Evolutionary conservation across 768 basidiomycete species (phyloP), one percentile per base, ranked within the genome.

Genomic region (Neoboletus subvelutipes): DNA sequence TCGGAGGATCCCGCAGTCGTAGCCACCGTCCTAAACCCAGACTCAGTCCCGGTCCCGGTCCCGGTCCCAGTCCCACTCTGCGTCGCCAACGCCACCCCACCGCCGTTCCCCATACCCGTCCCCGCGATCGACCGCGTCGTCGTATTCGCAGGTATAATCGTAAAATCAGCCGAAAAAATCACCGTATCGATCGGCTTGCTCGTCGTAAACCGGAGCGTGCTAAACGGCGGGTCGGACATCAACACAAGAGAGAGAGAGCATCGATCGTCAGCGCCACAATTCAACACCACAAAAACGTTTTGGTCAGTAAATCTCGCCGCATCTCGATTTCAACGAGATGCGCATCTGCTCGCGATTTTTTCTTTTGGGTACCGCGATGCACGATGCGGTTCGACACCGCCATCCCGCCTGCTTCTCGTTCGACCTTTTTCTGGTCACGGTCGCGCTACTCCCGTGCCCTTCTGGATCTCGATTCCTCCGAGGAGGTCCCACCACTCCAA

Each of bases 121-220:
- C 45, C 43, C 31, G 20, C 40, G 0, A 18, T 37, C 45, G 50
- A 45, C 37, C 33, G 49, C 39, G 47, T 33, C 31, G 56, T 63
- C 47, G 50, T 59, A 37, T 67, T 64, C 29, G 62, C 55, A 48
- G 67, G 58, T 7, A 66, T 49, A 43, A 85, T 78, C 39, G 58
- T 62, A 54, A 87, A 87, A 59, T 80, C 75, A 9, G 83, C 78
- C 20, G 81, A 79, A 64, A 80, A 86, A 24, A 81, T 62, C 1
- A 73, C 73, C 26, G 56, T n/a, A 5, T 57, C 33, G 13, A 46
- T 53, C 15, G 73, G 74, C 4, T 57, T 49, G 24, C 56, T 43
- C 54, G 69, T 67, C 45, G 64, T 59, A 45, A 78, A 78, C 37
- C 67, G 70, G 22, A 78, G 59, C 24, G 68, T 66, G 39, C 77